These are phyloP conservation scores for Fallopia convolvulus DNA, from an alignment of 148 eudicot species.

Conservation along the genomic window DNA sequence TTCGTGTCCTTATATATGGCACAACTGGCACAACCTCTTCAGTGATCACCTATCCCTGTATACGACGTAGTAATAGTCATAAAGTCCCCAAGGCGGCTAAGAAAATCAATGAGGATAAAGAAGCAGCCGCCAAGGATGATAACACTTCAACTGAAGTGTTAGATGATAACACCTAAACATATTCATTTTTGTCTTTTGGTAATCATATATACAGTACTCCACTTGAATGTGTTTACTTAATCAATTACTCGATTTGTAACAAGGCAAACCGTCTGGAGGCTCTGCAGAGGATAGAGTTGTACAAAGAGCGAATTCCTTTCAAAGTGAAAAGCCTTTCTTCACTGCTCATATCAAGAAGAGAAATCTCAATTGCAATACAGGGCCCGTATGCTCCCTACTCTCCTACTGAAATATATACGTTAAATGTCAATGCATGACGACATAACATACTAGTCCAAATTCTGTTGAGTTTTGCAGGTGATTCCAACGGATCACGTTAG, in stretches of 20 bases:
- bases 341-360: neutral
- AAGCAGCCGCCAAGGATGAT: no score
- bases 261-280: neutral
- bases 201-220: no score
- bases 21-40: neutral
- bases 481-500: neutral
- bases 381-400: neutral
- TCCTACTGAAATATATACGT: neutral
- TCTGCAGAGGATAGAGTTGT: neutral
- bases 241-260: no score
- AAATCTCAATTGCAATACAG: neutral
- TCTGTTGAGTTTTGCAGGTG: neutral
- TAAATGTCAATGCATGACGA: neutral
- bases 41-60: neutral
- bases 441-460: neutral
- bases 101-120: neutral
- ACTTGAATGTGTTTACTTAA: no score
- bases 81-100: neutral
- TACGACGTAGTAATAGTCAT: neutral
- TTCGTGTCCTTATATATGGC: neutral
- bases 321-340: neutral
- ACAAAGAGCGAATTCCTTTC: neutral
- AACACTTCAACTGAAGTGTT: no score
- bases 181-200: no score
- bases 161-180: no score